phyloP scores from a whole-genome alignment of 1,284 basidiomycete genomes.

The Cryptococcus jaspeensis region DNA sequence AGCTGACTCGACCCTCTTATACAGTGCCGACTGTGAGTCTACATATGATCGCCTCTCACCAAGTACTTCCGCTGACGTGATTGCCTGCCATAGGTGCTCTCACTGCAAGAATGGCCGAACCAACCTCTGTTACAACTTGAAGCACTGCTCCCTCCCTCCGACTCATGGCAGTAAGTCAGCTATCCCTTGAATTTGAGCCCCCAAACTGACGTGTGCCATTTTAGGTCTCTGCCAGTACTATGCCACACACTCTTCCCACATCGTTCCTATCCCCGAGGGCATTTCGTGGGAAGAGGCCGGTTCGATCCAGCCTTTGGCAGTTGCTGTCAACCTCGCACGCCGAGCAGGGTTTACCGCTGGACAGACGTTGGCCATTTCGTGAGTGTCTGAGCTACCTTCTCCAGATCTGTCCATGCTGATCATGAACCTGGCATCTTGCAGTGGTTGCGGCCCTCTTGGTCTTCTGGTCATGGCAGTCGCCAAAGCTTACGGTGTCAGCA shows the following conservation, averaged over 20 bases:
- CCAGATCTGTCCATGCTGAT: neutral
- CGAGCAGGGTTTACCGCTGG: conserved; percentile 18
- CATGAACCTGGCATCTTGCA: neutral
- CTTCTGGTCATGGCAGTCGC: conserved; percentile 75
- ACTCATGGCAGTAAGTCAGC: conserved; percentile 8
- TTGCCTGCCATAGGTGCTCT: conserved; percentile 4
- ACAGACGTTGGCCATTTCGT: conserved; percentile 1
- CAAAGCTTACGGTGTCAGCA: conserved; percentile 74
- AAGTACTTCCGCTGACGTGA: too few species aligned
- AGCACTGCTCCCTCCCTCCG: conserved; percentile 9
- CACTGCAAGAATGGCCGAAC: conserved; percentile 11
- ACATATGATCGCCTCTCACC: too few species aligned
- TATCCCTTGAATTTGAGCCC: too few species aligned
- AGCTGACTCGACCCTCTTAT: neutral
- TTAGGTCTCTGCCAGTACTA: conserved; percentile 7
- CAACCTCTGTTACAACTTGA: conserved; percentile 13
- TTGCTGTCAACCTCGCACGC: conserved; percentile 66
- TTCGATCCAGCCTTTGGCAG: conserved; percentile 66
- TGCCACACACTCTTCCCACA: neutral
- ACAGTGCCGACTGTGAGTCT: neutral
- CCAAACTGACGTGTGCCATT: too few species aligned
- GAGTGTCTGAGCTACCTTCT: neutral
- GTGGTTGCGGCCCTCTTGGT: too few species aligned
- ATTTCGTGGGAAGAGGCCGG: conserved; percentile 26
- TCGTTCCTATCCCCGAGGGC: conserved; percentile 8